Percentiles rank a stretch among this genome's conserved stretches.
These are phyloP conservation scores for Melastoma malabathricum DNA, from an alignment of 345 rosid genomes.

Conservation along the genomic window DNA sequence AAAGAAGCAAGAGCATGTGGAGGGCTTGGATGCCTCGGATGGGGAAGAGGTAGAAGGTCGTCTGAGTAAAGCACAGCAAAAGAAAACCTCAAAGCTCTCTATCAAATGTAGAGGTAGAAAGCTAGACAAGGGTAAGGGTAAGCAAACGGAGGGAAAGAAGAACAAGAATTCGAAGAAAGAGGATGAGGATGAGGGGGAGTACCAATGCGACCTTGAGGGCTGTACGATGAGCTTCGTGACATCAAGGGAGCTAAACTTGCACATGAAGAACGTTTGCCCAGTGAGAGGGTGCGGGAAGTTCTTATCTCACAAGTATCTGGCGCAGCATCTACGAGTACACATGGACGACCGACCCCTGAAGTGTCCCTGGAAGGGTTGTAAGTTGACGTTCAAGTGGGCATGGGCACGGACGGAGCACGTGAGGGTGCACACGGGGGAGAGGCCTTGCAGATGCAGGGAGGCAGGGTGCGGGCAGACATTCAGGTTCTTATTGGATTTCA, in stretches of 20 bases:
- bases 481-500: conserved; percentile 85
- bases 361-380: conserved; percentile 99
- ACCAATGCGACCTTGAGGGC: conserved; percentile 80
- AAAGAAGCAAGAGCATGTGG: conserved; percentile 15
- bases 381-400: conserved; percentile 97
- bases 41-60: conserved; percentile 40
- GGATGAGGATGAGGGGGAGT: conserved; percentile 37
- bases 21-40: conserved; percentile 10
- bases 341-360: conserved; percentile 86
- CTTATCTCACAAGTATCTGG: conserved; percentile 89
- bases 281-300: conserved; percentile 85
- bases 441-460: conserved; percentile 73
- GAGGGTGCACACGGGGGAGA: conserved; percentile 94
- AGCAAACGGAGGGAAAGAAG: conserved; percentile 30
- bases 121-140: conserved; percentile 5
- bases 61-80: conserved; percentile 67
- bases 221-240: conserved; percentile 73
- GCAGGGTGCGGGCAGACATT: conserved; percentile 88
- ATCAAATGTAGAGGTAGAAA: conserved; percentile 21
- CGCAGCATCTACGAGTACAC: conserved; percentile 88
- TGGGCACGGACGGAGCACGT: conserved; percentile 97
- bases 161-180: neutral
- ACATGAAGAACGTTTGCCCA: conserved; percentile 77
- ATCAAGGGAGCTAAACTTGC: conserved; percentile 55
- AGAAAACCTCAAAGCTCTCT: conserved; percentile 32